phyloP scores from a whole-genome alignment of 371 early-diverging fungal genomes.

The Mucor piriformis region DNA sequence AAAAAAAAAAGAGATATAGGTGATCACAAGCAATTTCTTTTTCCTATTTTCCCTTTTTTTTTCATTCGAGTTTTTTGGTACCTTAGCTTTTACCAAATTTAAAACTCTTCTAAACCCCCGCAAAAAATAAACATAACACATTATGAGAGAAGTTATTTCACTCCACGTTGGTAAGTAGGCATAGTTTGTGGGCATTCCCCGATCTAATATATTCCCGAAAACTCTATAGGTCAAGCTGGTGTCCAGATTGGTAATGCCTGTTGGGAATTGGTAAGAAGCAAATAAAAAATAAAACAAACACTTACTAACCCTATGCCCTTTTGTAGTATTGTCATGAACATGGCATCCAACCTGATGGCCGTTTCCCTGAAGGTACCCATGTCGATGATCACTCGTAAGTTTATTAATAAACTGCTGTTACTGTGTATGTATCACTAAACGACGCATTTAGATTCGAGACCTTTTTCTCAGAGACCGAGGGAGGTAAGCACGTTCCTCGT shows the following conservation, averaged over 20 bases:
- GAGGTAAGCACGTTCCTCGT: constrained; percentile 99
- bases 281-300: neutral
- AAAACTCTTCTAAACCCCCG: constrained; percentile 13
- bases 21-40: constrained; percentile 15
- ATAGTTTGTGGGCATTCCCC: neutral
- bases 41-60: constrained; percentile 7
- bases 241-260: constrained; percentile 98
- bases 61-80: constrained; percentile 11
- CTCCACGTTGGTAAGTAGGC: constrained; percentile 71
- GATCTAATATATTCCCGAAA: neutral
- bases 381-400: constrained; percentile 41
- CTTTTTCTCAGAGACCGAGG: constrained; percentile 96
- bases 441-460: constrained; percentile 58
- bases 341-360: constrained; percentile 91
- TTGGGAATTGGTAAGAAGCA: constrained; percentile 82
- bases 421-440: constrained; percentile 40
- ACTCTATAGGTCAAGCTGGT: constrained; percentile 85
- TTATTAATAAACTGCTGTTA: constrained; percentile 14
- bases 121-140: neutral
- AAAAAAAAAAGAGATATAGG: too few relatives aligned
- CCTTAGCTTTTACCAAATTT: constrained; percentile 13
- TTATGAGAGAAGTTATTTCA: constrained; percentile 86
- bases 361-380: constrained; percentile 62
- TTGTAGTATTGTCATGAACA: constrained; percentile 91
- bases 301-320: neutral